Evolutionary conservation across 1,139 yeast genomes (phyloP).

Genomic region (Candida tetrigidarum): DNA sequence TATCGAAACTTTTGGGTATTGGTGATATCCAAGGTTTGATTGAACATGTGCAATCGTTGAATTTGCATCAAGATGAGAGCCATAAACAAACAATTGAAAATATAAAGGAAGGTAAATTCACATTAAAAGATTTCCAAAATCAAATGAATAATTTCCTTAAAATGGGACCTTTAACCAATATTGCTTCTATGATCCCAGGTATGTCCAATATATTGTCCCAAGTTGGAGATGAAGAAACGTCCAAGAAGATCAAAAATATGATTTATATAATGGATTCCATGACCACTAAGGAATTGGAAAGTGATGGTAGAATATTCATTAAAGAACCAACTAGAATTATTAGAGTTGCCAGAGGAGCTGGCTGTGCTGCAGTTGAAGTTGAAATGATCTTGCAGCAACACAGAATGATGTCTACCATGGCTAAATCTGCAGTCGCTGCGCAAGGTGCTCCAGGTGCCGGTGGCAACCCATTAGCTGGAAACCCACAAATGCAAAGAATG

Average conservation of each 20-base stretch:
- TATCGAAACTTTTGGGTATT: slow-evolving; percentile 88
- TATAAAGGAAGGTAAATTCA: slow-evolving; percentile 93
- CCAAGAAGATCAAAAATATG: slow-evolving; percentile 82
- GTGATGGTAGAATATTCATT: slow-evolving; percentile 83
- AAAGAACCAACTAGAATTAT: slow-evolving; percentile 85
- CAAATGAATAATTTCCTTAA: slow-evolving; percentile 95
- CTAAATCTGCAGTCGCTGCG: slow-evolving; percentile 67
- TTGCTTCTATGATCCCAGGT: slow-evolving; percentile 97
- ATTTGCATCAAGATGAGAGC: slow-evolving; percentile 66
- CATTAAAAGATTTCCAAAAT: slow-evolving; percentile 88
- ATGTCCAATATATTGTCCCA: slow-evolving; percentile 83
- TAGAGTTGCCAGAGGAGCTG: slow-evolving; percentile 95
- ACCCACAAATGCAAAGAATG: slow-evolving; percentile 45
- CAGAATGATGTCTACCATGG: slow-evolving; percentile 95
- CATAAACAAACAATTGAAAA: slow-evolving; percentile 93
- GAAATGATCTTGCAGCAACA: slow-evolving; percentile 93
- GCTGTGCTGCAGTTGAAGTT: slow-evolving; percentile 90
- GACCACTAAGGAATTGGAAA: slow-evolving; percentile 90
- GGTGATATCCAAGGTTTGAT: slow-evolving; percentile 94
- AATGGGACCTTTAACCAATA: slow-evolving; percentile 94
- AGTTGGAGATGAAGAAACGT: slow-evolving; percentile 90
- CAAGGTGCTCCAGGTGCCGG: slow-evolving; percentile 50
- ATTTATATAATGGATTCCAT: slow-evolving; percentile 94
- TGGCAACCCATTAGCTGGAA: slow-evolving; percentile 31
- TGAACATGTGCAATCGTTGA: slow-evolving; percentile 90